These are phyloP conservation scores for Cladosporium sp. DNA, from an alignment of 2,329 filamentous ascomycete species.

Conservation along the genomic window DNA sequence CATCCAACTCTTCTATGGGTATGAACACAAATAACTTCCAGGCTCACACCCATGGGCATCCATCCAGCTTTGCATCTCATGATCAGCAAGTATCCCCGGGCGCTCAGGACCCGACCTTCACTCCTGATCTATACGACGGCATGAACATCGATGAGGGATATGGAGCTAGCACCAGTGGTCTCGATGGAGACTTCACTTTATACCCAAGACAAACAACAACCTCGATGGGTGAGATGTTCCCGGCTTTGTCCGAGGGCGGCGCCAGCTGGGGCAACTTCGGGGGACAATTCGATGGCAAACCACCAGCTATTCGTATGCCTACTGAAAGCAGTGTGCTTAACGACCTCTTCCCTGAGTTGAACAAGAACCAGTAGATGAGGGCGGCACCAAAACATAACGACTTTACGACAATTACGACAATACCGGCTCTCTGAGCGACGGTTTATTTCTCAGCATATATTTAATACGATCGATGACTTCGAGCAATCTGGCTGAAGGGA, in stretches of 20 bases:
- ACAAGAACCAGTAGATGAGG: slow-evolving; percentile 11
- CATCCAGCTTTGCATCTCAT: slow-evolving; percentile 20
- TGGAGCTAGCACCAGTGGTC: slow-evolving; percentile 10
- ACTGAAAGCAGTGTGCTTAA: slow-evolving; percentile 26
- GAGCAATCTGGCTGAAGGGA: neutral
- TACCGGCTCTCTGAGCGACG: slow-evolving; percentile 6
- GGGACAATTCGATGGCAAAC: slow-evolving; percentile 32
- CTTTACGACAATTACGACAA: neutral
- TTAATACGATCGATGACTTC: neutral
- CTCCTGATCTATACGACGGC: slow-evolving; percentile 47
- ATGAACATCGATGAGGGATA: slow-evolving; percentile 54
- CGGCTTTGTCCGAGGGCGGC: slow-evolving; percentile 21
- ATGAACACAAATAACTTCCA: slow-evolving; percentile 9
- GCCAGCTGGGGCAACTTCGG: slow-evolving; percentile 34
- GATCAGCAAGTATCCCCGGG: slow-evolving; percentile 61
- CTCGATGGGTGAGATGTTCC: slow-evolving; percentile 28
- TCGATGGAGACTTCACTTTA: slow-evolving; percentile 57
- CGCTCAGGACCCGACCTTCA: slow-evolving; percentile 59
- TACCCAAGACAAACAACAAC: slow-evolving; percentile 34
- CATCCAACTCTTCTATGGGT: slow-evolving; percentile 23
- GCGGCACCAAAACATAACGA: neutral
- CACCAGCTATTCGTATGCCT: slow-evolving; percentile 11
- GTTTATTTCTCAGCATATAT: neutral
- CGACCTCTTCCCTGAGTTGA: slow-evolving; percentile 26
- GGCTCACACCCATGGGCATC: neutral